phyloP scores from a whole-genome alignment of 2,329 filamentous ascomycete species.

The Diaporthe vaccinii region DNA sequence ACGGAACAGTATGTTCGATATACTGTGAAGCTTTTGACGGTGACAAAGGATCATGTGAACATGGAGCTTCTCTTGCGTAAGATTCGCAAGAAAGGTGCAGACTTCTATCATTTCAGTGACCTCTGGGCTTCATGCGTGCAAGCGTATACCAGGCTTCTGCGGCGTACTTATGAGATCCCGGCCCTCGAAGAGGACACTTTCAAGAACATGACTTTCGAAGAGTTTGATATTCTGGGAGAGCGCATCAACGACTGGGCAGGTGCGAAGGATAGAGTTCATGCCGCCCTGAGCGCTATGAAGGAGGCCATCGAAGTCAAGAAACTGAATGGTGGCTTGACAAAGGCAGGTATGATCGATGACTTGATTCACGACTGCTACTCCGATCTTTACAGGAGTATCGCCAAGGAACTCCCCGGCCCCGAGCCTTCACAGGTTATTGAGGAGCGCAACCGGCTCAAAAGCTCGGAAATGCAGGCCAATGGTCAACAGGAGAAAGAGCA shows the following conservation, averaged over 20 bases:
- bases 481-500: conserved; percentile 48
- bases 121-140: conserved; percentile 70
- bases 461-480: conserved; percentile 53
- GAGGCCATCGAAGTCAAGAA: conserved; percentile 73
- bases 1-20: conserved; percentile 89
- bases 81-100: conserved; percentile 84
- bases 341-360: conserved; percentile 88
- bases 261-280: conserved; percentile 53
- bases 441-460: conserved; percentile 55
- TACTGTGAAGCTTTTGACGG: conserved; percentile 80
- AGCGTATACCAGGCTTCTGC: conserved; percentile 67
- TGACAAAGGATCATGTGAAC: conserved; percentile 80
- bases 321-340: conserved; percentile 90
- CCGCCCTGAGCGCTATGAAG: conserved; percentile 67
- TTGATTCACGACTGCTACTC: conserved; percentile 94
- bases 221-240: conserved; percentile 70
- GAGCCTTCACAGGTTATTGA: conserved; percentile 62
- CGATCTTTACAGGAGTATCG: conserved; percentile 77
- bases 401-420: conserved; percentile 68
- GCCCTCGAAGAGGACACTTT: conserved; percentile 66
- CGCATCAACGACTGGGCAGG: conserved; percentile 69
- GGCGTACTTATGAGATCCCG: conserved; percentile 61
- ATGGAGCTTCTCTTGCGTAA: conserved; percentile 84
- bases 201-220: conserved; percentile 66
- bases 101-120: conserved; percentile 75